Base-by-base conservation (phyloP, 176 grass and related monocot species). In the Puya raimondii region DNA sequence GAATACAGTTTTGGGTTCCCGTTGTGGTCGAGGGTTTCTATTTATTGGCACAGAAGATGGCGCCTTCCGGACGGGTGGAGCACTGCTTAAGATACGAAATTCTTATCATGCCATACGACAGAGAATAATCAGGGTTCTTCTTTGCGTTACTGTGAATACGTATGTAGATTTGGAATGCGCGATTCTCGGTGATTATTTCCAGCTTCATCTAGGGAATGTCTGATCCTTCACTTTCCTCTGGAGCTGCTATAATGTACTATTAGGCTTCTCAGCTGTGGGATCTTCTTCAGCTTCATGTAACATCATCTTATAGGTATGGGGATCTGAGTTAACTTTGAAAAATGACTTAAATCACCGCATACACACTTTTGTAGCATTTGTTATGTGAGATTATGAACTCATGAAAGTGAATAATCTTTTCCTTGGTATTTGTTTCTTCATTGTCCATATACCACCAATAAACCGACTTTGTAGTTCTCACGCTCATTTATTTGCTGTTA, bases 1-100 rank as follows among this genome's bases (percentile, higher is more conserved):
- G 95, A 99, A 70, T 99, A 93, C 70, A 90, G 83, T 82, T 99
- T 99, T 78, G 88, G 88, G 80, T 99, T 99, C 80, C 89, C 95
- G 5, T 81, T 88, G 23, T 99, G 95, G 95, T 79, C 95, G 26
- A 84, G 90, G 67, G 90, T 91, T 56, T 94, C 95, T 5, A 94
- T 99, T 78, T 99, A 86, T 69, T 99, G 90, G 90, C 95, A 99
- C 74, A 83, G 67, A 56, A 78, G 65, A 64, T 99, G 95, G 95
- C 67, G 85, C 20, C 83, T 99, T 48, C 95, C 87, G 0, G 87
- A 88, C 53, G 74, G 80, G 70, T 91, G 90, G 90, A 86, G 72
- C 57, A 73, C 83, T 71, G 74, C 74, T 48, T 86, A 99, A 80
- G 73, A 51, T 11, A 51, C 59, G 51, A 74, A 79, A 50, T 87